phyloP scores from a whole-genome alignment of 306 rosid genomes.

The Rosa persica region DNA sequence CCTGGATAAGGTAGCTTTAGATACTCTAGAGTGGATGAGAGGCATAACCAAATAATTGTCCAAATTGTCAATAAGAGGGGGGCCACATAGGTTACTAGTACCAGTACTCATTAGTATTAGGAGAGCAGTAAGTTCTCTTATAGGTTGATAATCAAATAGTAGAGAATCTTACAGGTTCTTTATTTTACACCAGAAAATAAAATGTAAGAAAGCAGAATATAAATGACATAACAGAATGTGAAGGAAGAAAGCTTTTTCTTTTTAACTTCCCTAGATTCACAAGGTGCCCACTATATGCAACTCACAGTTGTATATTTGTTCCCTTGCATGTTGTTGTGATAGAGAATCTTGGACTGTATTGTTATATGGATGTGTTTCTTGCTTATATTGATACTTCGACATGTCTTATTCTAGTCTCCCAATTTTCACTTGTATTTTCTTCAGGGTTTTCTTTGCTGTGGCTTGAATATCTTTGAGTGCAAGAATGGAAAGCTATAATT shows the following conservation, averaged over 20 bases:
- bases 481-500: neutral
- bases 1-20: neutral
- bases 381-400: too few species aligned
- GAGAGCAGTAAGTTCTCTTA: neutral
- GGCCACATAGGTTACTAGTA: neutral
- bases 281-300: neutral
- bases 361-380: neutral
- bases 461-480: neutral
- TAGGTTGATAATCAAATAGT: neutral
- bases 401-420: neutral
- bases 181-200: neutral
- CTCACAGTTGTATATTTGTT: neutral
- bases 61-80: neutral
- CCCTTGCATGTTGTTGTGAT: neutral
- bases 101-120: neutral
- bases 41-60: neutral
- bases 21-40: neutral
- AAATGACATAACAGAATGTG: neutral
- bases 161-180: neutral
- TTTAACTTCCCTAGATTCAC: neutral
- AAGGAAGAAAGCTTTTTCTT: neutral
- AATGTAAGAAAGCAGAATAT: neutral
- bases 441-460: slow-evolving; percentile 18
- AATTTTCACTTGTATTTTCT: neutral
- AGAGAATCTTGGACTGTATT: neutral